Conservation (phyloP, 768 basidiomycete genomes). For the Clitopilus passeckerianus region DNA sequence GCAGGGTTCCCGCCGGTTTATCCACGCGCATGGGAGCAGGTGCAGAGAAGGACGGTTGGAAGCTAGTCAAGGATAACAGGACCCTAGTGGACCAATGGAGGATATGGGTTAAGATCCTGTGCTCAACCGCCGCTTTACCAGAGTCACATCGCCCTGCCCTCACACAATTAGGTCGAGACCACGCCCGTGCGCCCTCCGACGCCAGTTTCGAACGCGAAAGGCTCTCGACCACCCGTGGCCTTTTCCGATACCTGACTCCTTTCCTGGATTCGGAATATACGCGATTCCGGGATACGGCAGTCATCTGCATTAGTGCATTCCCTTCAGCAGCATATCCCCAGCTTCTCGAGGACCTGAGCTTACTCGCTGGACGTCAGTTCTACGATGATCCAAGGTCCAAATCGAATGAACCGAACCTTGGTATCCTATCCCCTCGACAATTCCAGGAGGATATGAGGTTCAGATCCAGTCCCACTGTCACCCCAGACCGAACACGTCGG, state of each 20-base stretch:
- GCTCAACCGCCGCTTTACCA: constrained; percentile 67
- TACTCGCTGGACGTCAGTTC: constrained; percentile 76
- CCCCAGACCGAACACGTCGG: constrained; percentile 55
- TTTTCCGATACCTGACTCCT: constrained; percentile 83
- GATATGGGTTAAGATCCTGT: constrained; percentile 80
- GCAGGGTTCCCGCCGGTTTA: constrained; percentile 41
- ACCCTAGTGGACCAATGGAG: constrained; percentile 73
- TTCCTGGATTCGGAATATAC: constrained; percentile 85
- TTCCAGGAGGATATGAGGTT: constrained; percentile 57
- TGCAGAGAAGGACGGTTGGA: constrained; percentile 48
- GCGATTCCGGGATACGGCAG: constrained; percentile 80
- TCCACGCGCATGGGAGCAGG: constrained; percentile 30
- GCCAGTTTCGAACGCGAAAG: constrained; percentile 76
- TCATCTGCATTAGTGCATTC: constrained; percentile 85
- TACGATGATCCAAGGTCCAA: constrained; percentile 68
- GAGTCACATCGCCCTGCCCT: constrained; percentile 54
- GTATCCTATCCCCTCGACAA: constrained; percentile 45
- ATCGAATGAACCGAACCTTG: constrained; percentile 31
- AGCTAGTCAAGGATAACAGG: constrained; percentile 52
- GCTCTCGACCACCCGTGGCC: constrained; percentile 72
- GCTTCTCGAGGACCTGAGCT: constrained; percentile 78
- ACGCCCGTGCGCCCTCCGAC: constrained; percentile 67
- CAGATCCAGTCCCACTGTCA: constrained; percentile 39
- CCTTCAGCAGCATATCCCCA: constrained; percentile 73
- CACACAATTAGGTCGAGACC: constrained; percentile 56